Conservation (phyloP, 495 filamentous ascomycete species). For the Apiosordaria backusii region DNA sequence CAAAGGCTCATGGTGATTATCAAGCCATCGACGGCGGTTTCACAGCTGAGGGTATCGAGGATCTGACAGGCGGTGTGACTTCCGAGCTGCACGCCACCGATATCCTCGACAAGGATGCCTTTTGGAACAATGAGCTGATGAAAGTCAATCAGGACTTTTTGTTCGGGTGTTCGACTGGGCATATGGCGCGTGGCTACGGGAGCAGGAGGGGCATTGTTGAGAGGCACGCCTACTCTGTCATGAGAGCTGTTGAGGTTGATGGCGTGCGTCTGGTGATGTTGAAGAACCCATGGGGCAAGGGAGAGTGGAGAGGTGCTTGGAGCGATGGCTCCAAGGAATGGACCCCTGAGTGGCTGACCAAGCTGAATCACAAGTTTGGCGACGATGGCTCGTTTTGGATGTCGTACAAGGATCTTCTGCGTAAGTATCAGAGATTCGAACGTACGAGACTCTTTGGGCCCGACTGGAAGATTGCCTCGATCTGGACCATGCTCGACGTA, state of each 20-base stretch:
- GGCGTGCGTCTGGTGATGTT: slow-evolving; percentile 70
- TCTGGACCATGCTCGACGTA: slow-evolving; percentile 80
- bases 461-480: slow-evolving; percentile 75
- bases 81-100: slow-evolving; percentile 74
- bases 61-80: slow-evolving; percentile 88
- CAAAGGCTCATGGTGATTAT: slow-evolving; percentile 90
- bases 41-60: slow-evolving; percentile 86
- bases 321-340: slow-evolving; percentile 88
- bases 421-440: slow-evolving; percentile 77
- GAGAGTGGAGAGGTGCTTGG: slow-evolving; percentile 81
- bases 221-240: slow-evolving; percentile 86
- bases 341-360: slow-evolving; percentile 82
- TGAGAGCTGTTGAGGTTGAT: slow-evolving; percentile 74
- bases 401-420: slow-evolving; percentile 74
- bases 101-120: slow-evolving; percentile 80
- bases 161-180: slow-evolving; percentile 74
- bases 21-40: slow-evolving; percentile 80
- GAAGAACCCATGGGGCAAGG: slow-evolving; percentile 85
- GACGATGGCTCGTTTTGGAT: slow-evolving; percentile 77
- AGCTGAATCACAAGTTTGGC: slow-evolving; percentile 77
- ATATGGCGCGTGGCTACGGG: slow-evolving; percentile 49
- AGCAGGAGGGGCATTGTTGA: slow-evolving; percentile 71
- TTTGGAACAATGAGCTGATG: slow-evolving; percentile 84
- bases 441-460: slow-evolving; percentile 85
- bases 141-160: slow-evolving; percentile 84